Evolutionary conservation across 1,284 basidiomycete species (phyloP).

Genomic region (Marasmius fiardii): DNA sequence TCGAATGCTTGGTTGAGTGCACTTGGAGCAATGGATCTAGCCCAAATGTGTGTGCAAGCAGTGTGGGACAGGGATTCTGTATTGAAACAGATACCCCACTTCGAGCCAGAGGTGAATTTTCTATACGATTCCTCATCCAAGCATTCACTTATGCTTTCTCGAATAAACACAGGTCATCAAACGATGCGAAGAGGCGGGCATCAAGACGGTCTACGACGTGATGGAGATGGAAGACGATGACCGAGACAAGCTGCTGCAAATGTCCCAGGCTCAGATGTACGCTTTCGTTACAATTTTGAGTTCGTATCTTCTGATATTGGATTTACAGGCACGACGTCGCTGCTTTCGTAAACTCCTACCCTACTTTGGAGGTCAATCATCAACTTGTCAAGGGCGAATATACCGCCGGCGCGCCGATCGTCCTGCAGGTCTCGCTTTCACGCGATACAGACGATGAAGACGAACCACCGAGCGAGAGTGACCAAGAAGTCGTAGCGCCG

Average conservation of each 20-base stretch:
- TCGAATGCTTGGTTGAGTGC: slow-evolving; percentile 95
- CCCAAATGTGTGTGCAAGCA: slow-evolving; percentile 99
- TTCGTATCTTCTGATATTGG: too few relatives aligned
- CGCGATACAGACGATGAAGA: slow-evolving; percentile 87
- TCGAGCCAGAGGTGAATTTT: slow-evolving; percentile 72
- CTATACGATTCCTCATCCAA: neutral
- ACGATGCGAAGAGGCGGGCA: slow-evolving; percentile 77
- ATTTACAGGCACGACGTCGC: slow-evolving; percentile 77
- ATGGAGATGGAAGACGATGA: slow-evolving; percentile 96
- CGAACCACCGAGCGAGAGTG: slow-evolving; percentile 53
- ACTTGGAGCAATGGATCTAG: slow-evolving; percentile 95
- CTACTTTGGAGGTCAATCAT: slow-evolving; percentile 84
- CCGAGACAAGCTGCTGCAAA: slow-evolving; percentile 78
- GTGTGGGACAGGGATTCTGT: slow-evolving; percentile 97
- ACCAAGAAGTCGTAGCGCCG: slow-evolving; percentile 84
- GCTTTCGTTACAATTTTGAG: too few relatives aligned
- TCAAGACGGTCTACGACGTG: slow-evolving; percentile 91
- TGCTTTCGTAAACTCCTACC: slow-evolving; percentile 92
- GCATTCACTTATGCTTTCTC: neutral
- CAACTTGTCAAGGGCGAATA: slow-evolving; percentile 84
- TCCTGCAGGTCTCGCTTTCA: slow-evolving; percentile 76
- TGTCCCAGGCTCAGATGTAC: slow-evolving; percentile 85
- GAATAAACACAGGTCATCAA: slow-evolving; percentile 58
- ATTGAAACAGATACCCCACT: slow-evolving; percentile 94
- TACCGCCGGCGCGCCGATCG: slow-evolving; percentile 81